Evolutionary conservation across 1,139 yeast species (phyloP).

Genomic region (Geotrichum australiense): DNA sequence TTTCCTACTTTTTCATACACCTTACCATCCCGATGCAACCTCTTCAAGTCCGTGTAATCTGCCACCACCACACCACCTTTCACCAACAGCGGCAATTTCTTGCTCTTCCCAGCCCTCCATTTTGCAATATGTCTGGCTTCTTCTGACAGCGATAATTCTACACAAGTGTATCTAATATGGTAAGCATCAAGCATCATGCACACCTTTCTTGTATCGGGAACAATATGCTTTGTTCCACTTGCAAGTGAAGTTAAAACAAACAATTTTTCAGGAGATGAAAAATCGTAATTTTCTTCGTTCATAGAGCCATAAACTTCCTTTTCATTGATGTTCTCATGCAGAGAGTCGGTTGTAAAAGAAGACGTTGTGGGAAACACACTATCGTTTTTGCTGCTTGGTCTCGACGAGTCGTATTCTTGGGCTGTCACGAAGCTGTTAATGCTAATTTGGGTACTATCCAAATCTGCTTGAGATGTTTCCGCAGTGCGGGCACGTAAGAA

Average conservation of each 20-base stretch:
- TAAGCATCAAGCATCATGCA: constrained; percentile 72
- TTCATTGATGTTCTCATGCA: too few species aligned
- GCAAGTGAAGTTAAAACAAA: constrained; percentile 82
- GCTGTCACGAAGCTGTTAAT: too few species aligned
- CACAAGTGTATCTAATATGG: constrained; percentile 56
- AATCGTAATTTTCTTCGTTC: not conserved
- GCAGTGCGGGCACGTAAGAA: too few species aligned
- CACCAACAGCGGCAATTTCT: constrained; percentile 78
- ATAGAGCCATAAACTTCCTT: not conserved
- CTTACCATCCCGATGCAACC: constrained; percentile 62
- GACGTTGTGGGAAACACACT: too few species aligned
- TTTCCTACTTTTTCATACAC: constrained; percentile 33
- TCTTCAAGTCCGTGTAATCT: constrained; percentile 65
- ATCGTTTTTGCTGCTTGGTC: too few species aligned
- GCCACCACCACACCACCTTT: constrained; percentile 81
- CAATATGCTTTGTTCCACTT: constrained; percentile 77
- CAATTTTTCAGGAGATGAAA: too few species aligned
- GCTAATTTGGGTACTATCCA: too few species aligned
- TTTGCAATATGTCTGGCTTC: constrained; percentile 84
- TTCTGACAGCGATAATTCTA: constrained; percentile 84
- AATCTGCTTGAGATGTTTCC: too few species aligned
- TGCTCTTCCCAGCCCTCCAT: constrained; percentile 58
- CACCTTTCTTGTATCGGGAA: constrained; percentile 68
- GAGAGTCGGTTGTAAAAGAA: too few species aligned
- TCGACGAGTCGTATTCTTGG: too few species aligned